A percentile compares a stretch with the other conserved stretches of the same genome.
Conservation (phyloP, 306 rosid genomes). For the Argentina anserina region DNA sequence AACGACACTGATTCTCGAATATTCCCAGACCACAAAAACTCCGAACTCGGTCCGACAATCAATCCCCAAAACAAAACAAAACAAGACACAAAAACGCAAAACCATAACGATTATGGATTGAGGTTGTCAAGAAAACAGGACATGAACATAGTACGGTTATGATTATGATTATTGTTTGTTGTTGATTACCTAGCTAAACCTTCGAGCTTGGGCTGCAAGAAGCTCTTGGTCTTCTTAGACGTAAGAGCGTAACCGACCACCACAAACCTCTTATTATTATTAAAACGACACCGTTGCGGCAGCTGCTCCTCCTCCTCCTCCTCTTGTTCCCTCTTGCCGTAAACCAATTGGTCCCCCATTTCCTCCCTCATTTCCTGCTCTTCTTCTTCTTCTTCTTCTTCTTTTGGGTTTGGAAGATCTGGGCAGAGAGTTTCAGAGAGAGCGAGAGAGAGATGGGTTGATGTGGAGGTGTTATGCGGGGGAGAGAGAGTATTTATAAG, state of each 20-base stretch:
- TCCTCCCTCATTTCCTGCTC: conserved; percentile 9
- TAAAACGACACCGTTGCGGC: conserved; percentile 31
- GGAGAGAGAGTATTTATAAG: not conserved
- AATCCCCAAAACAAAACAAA: not conserved
- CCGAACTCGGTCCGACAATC: too few relatives aligned
- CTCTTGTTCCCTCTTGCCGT: conserved; percentile 28
- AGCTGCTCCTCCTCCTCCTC: conserved; percentile 20
- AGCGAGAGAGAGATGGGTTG: not conserved
- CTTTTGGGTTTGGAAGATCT: not conserved
- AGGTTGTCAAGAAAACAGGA: not conserved
- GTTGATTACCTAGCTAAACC: conserved; percentile 59
- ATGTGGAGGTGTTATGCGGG: not conserved
- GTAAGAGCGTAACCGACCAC: conserved; percentile 94
- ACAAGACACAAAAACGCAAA: not conserved
- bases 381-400: not conserved
- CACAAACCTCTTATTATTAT: conserved; percentile 38
- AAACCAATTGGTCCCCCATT: conserved; percentile 45
- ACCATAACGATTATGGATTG: not conserved
- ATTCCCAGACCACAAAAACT: conserved; percentile 2
- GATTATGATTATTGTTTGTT: not conserved
- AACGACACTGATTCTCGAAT: conserved; percentile 36
- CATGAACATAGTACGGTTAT: conserved; percentile 16
- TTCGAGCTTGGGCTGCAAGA: conserved; percentile 86
- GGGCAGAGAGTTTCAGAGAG: not conserved
- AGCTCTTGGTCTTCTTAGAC: conserved; percentile 88